phyloP scores from a whole-genome alignment of 805 yeast genomes.

The Schwanniomyces sp. region DNA sequence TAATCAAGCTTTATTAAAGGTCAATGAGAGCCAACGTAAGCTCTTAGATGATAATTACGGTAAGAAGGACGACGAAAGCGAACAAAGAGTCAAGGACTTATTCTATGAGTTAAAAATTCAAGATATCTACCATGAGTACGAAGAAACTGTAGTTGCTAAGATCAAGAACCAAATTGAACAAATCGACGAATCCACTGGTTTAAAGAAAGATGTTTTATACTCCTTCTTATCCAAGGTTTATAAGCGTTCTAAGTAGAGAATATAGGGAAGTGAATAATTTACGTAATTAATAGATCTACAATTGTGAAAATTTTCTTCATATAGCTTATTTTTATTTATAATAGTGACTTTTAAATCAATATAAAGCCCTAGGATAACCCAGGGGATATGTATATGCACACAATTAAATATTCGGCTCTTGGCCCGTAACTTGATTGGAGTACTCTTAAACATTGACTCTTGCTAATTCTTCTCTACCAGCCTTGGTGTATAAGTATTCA shows the following conservation, averaged over 20 bases:
- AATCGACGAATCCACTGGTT: slow-evolving; percentile 90
- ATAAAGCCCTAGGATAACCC: neutral
- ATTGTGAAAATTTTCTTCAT: neutral
- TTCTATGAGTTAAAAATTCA: slow-evolving; percentile 75
- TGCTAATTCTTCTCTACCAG: slow-evolving; percentile 92
- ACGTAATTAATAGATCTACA: neutral
- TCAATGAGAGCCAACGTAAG: slow-evolving; percentile 76
- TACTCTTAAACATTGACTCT: slow-evolving; percentile 46
- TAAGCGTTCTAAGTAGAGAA: slow-evolving; percentile 80
- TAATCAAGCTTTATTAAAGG: slow-evolving; percentile 84
- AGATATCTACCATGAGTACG: slow-evolving; percentile 72
- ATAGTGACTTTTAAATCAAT: neutral
- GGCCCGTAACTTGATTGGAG: neutral
- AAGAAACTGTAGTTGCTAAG: slow-evolving; percentile 69
- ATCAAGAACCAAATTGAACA: slow-evolving; percentile 63
- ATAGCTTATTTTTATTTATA: neutral
- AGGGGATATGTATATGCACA: neutral
- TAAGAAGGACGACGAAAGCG: slow-evolving; percentile 66
- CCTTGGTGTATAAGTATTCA: slow-evolving; percentile 94
- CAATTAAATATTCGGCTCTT: neutral
- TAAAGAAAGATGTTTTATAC: slow-evolving; percentile 81
- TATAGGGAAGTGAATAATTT: neutral
- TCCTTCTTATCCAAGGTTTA: slow-evolving; percentile 87
- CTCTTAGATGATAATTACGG: slow-evolving; percentile 89
- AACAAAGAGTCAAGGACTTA: slow-evolving; percentile 67